Base-by-base conservation (phyloP, 371 early-diverging fungal genomes). In the Sporodiniella umbellata region DNA sequence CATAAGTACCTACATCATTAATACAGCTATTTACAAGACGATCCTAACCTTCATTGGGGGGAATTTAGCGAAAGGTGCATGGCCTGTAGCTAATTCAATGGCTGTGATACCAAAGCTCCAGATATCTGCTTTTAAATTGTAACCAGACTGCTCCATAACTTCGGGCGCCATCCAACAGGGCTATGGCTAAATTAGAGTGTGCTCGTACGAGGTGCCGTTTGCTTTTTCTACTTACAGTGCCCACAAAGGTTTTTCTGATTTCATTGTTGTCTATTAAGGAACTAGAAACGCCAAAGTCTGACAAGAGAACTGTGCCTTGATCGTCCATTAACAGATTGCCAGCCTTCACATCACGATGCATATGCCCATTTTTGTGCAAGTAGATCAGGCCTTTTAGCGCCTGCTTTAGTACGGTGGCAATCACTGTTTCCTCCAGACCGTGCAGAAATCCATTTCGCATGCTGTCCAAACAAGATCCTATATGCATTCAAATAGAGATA, bases 101-200 rank as follows among this genome's bases (percentile, higher is more conserved):
- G 90, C 83, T 1, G 93, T 92, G 35, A 95, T 93, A 42, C 95
- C 95, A 66, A 95, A 90, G 46, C 88, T 86, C 92, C 94, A 95
- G 49, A 92, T 91, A 58, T 95, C 95, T 1, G 93, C 95, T 62
- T 90, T 89, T 58, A 79, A 86, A 64, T 90, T 85, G 64, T 95
- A 94, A 8, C 87, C 89, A 11, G 85, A 78, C 49, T 70, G 83
- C 46, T 84, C 81, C 83, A 86, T 82, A 18, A 87, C 84, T 58
- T 84, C 89, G 7, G 89, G 89, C 15, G 93, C 94, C 90, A 94
- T 94, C 91, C 90, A 91, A 54, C 92, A 92, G 1, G 92, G 92
- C 35, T 35, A 35, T 5, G 11, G 14, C 11, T 15, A n/a, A n/a
- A 35, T 11, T 35, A 35, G 14, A 35, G 11, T 35, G 4, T 35